Conservation (phyloP, 1,284 basidiomycete genomes). For the Anthracocystis walkeri region DNA sequence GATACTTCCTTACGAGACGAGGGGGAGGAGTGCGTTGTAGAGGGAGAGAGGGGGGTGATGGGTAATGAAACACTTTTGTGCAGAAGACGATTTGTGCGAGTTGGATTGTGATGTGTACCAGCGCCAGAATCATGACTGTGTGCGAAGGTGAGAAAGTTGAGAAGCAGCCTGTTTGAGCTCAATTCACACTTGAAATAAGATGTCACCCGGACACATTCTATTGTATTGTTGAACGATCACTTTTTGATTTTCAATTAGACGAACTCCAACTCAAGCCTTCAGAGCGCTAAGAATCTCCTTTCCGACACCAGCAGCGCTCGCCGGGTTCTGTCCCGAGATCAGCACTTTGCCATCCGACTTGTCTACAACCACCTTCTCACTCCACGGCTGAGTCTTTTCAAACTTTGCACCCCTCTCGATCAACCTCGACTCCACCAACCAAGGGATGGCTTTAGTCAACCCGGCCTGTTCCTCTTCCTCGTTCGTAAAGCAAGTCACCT, state of each 20-base stretch:
- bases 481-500: constrained; percentile 79
- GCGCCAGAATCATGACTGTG: no score
- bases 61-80: not conserved
- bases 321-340: constrained; percentile 72
- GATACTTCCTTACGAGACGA: constrained; percentile 77
- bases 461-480: constrained; percentile 75
- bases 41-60: not conserved
- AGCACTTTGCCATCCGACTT: constrained; percentile 36
- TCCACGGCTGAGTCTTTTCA: constrained; percentile 74
- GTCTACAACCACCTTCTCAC: constrained; percentile 72
- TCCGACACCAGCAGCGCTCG: constrained; percentile 39
- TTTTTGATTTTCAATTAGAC: not conserved
- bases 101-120: no score
- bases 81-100: no score
- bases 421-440: constrained; percentile 78
- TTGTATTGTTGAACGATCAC: no score
- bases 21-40: constrained; percentile 57
- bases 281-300: constrained; percentile 51
- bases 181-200: no score
- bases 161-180: no score
- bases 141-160: no score
- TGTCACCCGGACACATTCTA: no score
- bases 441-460: constrained; percentile 74
- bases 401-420: constrained; percentile 77
- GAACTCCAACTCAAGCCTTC: constrained; percentile 21